Evolutionary conservation across 768 basidiomycete species (phyloP).

Genomic region (Hygrocybe coccinea): DNA sequence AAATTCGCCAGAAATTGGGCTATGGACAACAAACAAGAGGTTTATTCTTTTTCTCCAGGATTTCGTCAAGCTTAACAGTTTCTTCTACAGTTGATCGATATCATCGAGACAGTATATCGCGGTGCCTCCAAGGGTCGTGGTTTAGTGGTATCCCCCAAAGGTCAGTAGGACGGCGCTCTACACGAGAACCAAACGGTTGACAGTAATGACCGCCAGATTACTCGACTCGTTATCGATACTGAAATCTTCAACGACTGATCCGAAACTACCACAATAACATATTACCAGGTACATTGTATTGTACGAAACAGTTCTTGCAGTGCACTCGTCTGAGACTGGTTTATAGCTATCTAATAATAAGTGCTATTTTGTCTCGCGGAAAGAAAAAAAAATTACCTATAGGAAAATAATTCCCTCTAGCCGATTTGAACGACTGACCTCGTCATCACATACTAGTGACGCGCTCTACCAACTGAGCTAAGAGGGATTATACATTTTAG

Average conservation of each 20-base stretch:
- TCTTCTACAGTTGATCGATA: constrained; percentile 79
- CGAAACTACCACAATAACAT: too few relatives aligned
- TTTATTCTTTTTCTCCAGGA: constrained; percentile 26
- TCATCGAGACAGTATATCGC: constrained; percentile 96
- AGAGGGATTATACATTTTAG: constrained; percentile 43
- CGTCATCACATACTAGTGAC: constrained; percentile 43
- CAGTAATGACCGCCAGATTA: constrained; percentile 48
- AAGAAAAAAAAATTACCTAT: too few relatives aligned
- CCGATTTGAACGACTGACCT: background rate
- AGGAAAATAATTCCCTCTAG: background rate
- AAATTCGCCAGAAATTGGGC: constrained; percentile 80
- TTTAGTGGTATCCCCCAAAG: constrained; percentile 95
- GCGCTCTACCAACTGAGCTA: constrained; percentile 57
- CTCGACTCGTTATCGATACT: constrained; percentile 78
- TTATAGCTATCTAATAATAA: too few relatives aligned
- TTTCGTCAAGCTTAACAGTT: background rate
- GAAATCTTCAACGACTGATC: too few relatives aligned
- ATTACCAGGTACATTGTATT: too few relatives aligned
- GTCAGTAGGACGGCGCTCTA: constrained; percentile 35
- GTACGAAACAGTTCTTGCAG: too few relatives aligned
- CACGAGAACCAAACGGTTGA: constrained; percentile 1
- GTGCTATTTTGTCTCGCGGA: too few relatives aligned
- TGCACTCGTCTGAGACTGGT: too few relatives aligned
- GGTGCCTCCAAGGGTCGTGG: constrained; percentile 97
- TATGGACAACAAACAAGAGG: constrained; percentile 98